Conservation (phyloP, 1,139 yeast genomes). For the Saccharomyces hybrid region DNA sequence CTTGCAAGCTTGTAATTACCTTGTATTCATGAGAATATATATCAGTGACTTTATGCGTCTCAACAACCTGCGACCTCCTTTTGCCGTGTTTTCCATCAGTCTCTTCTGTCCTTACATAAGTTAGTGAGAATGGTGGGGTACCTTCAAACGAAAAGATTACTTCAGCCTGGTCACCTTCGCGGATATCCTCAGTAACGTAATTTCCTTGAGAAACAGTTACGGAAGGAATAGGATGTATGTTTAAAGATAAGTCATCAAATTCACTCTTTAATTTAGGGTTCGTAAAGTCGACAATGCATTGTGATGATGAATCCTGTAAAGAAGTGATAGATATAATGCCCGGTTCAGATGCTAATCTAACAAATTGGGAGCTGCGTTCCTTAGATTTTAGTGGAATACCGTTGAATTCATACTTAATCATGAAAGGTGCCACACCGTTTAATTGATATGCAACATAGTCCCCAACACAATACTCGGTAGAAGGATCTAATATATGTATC, state of each 20-base stretch:
- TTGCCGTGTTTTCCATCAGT: constrained; percentile 31
- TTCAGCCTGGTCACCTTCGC: constrained; percentile 83
- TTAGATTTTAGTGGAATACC: constrained; percentile 52
- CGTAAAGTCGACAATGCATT: constrained; percentile 60
- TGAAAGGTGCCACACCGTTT: constrained; percentile 75
- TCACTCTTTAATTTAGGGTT: constrained; percentile 33
- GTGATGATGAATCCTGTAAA: constrained; percentile 67
- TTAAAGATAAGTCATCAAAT: constrained; percentile 41
- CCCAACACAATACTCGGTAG: constrained; percentile 74
- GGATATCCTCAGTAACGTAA: constrained; percentile 68
- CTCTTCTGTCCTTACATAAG: constrained; percentile 47
- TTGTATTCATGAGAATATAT: constrained; percentile 63
- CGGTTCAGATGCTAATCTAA: constrained; percentile 71
- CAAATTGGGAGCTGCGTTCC: constrained; percentile 47
- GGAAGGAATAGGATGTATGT: constrained; percentile 77
- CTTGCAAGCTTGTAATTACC: constrained; percentile 76
- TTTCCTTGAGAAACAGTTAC: constrained; percentile 80
- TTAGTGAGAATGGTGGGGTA: constrained; percentile 58
- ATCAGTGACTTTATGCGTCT: constrained; percentile 65
- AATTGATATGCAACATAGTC: constrained; percentile 74
- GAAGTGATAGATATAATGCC: constrained; percentile 67
- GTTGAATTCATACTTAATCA: constrained; percentile 66
- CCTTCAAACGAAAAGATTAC: constrained; percentile 64
- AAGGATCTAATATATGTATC: constrained; percentile 40
- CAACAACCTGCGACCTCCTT: constrained; percentile 48